Evolutionary conservation across 257 asterid genomes (phyloP), one percentile per base, ranked within the genome.

Genomic region (Linderniella brevidens): DNA sequence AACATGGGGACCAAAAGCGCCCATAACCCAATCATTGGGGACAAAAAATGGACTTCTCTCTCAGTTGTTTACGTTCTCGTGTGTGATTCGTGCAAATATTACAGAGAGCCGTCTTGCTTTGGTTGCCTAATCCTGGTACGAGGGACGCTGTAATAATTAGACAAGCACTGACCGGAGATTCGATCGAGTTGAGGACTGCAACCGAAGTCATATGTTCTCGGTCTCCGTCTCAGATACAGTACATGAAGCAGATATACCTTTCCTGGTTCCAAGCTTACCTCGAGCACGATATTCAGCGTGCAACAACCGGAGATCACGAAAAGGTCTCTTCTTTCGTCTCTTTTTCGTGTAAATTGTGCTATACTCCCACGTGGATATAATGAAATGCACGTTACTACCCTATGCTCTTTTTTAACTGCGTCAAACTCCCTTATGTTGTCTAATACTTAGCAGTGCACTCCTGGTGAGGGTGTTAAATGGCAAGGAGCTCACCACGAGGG

Each of bases 151-250:
- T 68, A 14, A 60, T 79, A 36, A 66, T 90, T 5, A 68, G 82
- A 62, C 49, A 63, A 52, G 77, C 88, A 49, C 68, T 85, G 68
- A 29, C 48, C 42, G 69, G 68, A 40, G 67, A 61, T 1, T 11
- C 20, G 13, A 56, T 68, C 35, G 57, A 75, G 75, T 71, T 81
- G 17, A 73, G 56, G 71, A 83, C 76, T 56, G 93, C 84, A 14
- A 85, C 99, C 38, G 96, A 90, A 82, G 86, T 90, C 2, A 75
- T 90, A 64, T 90, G 94, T 57, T 90, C 99, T 3, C 79, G 96
- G 39, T 79, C 93, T 20, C 60, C 96, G 20, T 35, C 96, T 11
- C 99, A 90, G 64, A 61, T 85, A n/a, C 94, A 82, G 16, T 78
- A 77, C 13, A 59, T 79, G 39, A 90, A 82, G 45, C 99, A 79